Evolutionary conservation across 2,329 filamentous ascomycete genomes (phyloP).

Genomic region (Nemania abortiva): DNA sequence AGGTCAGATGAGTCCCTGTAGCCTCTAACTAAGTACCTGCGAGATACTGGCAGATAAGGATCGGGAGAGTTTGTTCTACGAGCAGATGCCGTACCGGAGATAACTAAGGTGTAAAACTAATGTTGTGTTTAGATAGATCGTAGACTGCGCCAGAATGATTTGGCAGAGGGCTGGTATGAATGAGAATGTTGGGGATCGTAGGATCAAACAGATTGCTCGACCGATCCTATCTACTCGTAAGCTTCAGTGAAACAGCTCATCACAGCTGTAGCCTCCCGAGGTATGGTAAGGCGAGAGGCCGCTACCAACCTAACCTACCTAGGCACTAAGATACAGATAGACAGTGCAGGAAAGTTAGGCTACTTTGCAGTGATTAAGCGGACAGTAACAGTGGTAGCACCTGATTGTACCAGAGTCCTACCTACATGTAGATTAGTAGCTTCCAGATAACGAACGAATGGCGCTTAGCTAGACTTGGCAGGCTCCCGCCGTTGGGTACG

Average conservation of each 20-base stretch:
- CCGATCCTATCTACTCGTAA: constrained; percentile 4
- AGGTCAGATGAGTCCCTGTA: background rate
- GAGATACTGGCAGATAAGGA: background rate
- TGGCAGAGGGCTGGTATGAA: background rate
- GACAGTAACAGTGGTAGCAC: background rate
- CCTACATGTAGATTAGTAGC: background rate
- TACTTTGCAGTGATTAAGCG: too few species aligned
- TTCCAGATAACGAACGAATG: constrained; percentile 1
- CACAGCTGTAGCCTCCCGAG: constrained; percentile 19
- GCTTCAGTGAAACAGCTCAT: constrained; percentile 19
- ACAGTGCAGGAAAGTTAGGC: too few species aligned
- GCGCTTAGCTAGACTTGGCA: constrained; percentile 12
- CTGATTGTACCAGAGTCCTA: background rate
- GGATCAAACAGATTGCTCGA: constrained; percentile 3
- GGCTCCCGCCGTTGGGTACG: background rate
- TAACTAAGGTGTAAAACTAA: background rate
- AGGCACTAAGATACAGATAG: too few species aligned
- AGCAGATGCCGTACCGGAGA: background rate
- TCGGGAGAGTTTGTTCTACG: background rate
- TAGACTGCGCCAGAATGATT: background rate
- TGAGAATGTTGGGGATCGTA: background rate
- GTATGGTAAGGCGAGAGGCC: background rate
- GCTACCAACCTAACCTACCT: too few species aligned
- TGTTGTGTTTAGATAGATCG: background rate
- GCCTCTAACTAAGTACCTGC: too few species aligned